phyloP scores from a whole-genome alignment of 768 basidiomycete species.

The Collybia sordida region DNA sequence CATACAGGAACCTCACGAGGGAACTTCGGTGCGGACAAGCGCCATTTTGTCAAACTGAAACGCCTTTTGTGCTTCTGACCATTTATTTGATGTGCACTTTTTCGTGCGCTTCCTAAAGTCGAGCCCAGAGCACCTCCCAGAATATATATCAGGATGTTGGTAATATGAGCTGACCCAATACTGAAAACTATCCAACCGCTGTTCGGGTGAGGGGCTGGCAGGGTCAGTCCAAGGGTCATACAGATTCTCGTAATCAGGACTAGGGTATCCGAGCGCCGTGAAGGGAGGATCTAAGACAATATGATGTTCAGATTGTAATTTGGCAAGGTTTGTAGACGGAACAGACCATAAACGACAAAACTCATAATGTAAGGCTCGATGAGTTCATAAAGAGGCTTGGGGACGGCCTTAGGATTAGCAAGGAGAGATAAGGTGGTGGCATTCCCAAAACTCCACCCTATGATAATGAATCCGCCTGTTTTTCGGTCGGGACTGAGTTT shows the following conservation, averaged over 20 bases:
- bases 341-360: conserved; percentile 33
- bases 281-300: conserved; percentile 27
- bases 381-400: conserved; percentile 17
- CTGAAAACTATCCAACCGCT: conserved; percentile 20
- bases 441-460: conserved; percentile 40
- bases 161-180: conserved; percentile 30
- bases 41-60: not conserved
- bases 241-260: conserved; percentile 13
- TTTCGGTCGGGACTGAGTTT: conserved; percentile 22
- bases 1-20: no score
- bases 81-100: not conserved
- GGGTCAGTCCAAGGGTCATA: conserved; percentile 23
- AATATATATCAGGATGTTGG: conserved; percentile 17
- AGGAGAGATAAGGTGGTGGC: conserved; percentile 28
- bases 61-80: not conserved
- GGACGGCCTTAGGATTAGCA: conserved; percentile 20
- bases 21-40: no score
- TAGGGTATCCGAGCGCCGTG: conserved; percentile 24
- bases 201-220: conserved; percentile 20
- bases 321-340: conserved; percentile 1
- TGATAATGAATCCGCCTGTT: conserved; percentile 31
- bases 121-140: conserved; percentile 16
- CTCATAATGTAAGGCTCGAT: conserved; percentile 29
- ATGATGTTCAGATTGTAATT: not conserved
- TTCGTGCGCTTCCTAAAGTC: conserved; percentile 16